Evolutionary conservation across 129 eudicot genomes (phyloP).

Genomic region (Lactuca sativa): DNA sequence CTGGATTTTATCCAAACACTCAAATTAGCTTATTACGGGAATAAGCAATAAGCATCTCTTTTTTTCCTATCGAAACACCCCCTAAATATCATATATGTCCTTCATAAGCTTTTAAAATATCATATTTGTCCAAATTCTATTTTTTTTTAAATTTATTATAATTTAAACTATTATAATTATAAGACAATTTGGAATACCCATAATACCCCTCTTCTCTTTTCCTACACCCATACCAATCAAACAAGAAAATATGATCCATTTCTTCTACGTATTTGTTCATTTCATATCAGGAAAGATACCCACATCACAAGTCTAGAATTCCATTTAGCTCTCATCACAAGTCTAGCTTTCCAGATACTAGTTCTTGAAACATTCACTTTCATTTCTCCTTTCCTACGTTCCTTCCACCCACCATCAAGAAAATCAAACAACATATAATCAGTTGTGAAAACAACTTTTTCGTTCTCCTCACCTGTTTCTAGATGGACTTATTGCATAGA

Average conservation of each 20-base stretch:
- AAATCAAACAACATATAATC: constrained; percentile 72
- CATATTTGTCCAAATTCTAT: too few relatives aligned
- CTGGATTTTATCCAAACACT: too few relatives aligned
- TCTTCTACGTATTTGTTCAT: constrained; percentile 83
- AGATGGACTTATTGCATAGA: constrained; percentile 73
- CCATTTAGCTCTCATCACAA: constrained; percentile 84
- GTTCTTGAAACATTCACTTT: constrained; percentile 60
- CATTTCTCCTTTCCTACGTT: constrained; percentile 88
- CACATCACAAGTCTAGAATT: constrained; percentile 73
- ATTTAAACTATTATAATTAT: too few relatives aligned
- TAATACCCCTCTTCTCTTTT: constrained; percentile 14
- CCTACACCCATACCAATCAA: constrained; percentile 64
- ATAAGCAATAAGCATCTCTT: too few relatives aligned
- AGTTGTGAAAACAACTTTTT: constrained; percentile 60
- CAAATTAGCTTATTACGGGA: too few relatives aligned
- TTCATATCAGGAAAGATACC: constrained; percentile 79
- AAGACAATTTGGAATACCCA: too few relatives aligned
- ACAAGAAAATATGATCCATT: constrained; percentile 87
- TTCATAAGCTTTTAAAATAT: too few relatives aligned
- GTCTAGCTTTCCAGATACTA: constrained; percentile 63
- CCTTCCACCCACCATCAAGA: constrained; percentile 83
- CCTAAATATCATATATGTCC: too few relatives aligned
- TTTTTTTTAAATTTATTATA: too few relatives aligned
- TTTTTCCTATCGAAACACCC: too few relatives aligned
- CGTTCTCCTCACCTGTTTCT: constrained; percentile 92